These are phyloP conservation scores for Fraxinus ornus DNA, from an alignment of 305 asterid genomes.

Conservation along the genomic window DNA sequence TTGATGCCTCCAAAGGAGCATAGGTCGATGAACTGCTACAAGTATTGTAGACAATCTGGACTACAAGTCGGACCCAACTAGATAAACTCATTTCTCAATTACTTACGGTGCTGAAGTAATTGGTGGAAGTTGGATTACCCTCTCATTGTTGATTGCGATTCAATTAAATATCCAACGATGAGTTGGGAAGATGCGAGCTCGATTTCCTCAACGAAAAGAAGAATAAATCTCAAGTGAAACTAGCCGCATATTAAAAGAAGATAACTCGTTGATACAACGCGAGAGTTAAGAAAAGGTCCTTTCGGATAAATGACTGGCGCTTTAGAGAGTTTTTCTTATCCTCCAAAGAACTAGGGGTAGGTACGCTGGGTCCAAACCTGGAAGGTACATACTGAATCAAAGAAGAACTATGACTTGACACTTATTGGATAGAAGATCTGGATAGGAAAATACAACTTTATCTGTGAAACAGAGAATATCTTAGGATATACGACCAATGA, in stretches of 20 bases:
- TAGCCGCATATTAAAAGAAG: not conserved
- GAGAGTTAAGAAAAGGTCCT: not conserved
- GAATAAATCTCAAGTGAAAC: not conserved
- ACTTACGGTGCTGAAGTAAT: too few species aligned
- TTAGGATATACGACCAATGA: too few species aligned
- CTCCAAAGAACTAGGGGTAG: not conserved
- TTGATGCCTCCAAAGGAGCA: too few species aligned
- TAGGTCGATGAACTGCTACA: too few species aligned
- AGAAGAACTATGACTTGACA: not conserved
- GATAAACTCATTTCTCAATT: too few species aligned
- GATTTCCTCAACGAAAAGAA: not conserved
- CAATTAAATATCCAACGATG: too few species aligned
- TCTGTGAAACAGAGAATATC: not conserved
- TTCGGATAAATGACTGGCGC: not conserved
- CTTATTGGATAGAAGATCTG: not conserved
- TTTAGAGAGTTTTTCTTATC: not conserved
- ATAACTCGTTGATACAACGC: not conserved
- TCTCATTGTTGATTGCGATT: not conserved
- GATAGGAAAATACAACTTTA: not conserved
- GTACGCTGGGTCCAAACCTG: not conserved
- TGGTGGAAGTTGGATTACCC: too few species aligned
- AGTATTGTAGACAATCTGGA: too few species aligned
- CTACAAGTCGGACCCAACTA: too few species aligned
- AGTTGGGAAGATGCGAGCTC: not conserved
- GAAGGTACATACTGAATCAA: not conserved